These are phyloP conservation scores for Fusarium sp. DNA, from an alignment of 2,329 filamentous ascomycete genomes.

Conservation along the genomic window DNA sequence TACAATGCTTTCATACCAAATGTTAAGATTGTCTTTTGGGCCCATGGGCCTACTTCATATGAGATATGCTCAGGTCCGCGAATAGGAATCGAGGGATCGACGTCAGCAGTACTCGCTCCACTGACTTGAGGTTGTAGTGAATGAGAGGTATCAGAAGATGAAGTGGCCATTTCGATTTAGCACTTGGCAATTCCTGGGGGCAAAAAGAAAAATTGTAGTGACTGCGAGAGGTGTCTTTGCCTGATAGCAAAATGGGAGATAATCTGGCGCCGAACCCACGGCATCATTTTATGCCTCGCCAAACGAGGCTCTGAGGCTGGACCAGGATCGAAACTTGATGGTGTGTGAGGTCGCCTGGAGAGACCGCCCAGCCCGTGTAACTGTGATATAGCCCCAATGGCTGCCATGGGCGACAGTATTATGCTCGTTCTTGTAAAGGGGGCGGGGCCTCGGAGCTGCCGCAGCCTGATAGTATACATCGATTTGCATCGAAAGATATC, in stretches of 20 bases:
- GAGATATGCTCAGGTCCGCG: not conserved
- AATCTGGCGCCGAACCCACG: not conserved
- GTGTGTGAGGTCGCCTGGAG: not conserved
- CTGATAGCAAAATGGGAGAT: not conserved
- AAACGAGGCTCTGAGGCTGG: not conserved
- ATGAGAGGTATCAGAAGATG: rapidly evolving
- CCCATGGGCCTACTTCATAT: not conserved
- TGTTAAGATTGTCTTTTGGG: rapidly evolving
- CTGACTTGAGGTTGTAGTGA: no score
- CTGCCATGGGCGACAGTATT: not conserved
- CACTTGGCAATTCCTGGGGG: no score
- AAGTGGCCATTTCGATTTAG: not conserved
- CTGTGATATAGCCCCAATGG: not conserved
- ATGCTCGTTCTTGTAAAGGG: not conserved
- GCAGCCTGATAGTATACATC: no score
- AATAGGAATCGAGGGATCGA: not conserved
- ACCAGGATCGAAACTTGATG: not conserved
- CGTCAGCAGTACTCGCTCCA: rapidly evolving
- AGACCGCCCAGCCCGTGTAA: not conserved
- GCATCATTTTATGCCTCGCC: not conserved
- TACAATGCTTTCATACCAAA: not conserved
- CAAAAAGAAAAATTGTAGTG: not conserved
- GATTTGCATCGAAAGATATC: no score
- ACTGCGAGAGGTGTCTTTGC: not conserved
- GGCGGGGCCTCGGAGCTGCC: no score